These are phyloP conservation scores for Vanderwaltozyma polyspora DNA, from an alignment of 805 yeast genomes.

Conservation along the genomic window DNA sequence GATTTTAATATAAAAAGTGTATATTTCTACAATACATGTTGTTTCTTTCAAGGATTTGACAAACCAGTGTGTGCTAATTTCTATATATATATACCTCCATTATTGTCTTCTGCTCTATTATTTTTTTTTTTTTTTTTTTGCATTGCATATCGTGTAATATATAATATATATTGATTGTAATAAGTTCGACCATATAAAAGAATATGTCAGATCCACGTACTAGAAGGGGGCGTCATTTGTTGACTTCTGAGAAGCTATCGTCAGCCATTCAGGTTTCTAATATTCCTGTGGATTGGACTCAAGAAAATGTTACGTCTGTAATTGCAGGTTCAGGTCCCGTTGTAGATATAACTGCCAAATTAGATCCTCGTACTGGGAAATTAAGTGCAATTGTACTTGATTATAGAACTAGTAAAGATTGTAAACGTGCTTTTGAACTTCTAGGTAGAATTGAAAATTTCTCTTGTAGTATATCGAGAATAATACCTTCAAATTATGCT, in stretches of 20 bases:
- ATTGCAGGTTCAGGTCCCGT: conserved; percentile 66
- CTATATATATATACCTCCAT: too few relatives aligned
- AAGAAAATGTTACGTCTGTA: conserved; percentile 47
- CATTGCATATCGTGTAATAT: too few relatives aligned
- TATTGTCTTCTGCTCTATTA: too few relatives aligned
- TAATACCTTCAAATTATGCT: conserved; percentile 18
- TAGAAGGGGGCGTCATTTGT: conserved; percentile 22
- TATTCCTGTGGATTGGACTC: conserved; percentile 65
- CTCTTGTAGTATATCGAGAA: conserved; percentile 19
- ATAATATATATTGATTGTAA: too few relatives aligned
- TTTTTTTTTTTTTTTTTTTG: too few relatives aligned
- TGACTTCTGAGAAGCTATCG: conserved; percentile 24
- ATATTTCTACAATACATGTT: too few relatives aligned
- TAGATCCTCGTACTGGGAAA: conserved; percentile 34
- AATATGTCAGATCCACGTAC: conserved; percentile 25
- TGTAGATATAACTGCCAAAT: conserved; percentile 39
- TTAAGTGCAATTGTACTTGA: conserved; percentile 29
- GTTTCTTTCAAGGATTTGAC: too few relatives aligned
- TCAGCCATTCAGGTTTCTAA: conserved; percentile 27
- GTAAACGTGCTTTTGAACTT: conserved; percentile 19
- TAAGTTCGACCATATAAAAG: too few relatives aligned
- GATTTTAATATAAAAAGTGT: too few relatives aligned
- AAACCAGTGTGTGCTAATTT: too few relatives aligned
- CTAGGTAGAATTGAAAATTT: conserved; percentile 18
- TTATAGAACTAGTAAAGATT: conserved; percentile 17